Evolutionary conservation across 345 rosid species (phyloP).

Genomic region (Cochlearia excelsa): DNA sequence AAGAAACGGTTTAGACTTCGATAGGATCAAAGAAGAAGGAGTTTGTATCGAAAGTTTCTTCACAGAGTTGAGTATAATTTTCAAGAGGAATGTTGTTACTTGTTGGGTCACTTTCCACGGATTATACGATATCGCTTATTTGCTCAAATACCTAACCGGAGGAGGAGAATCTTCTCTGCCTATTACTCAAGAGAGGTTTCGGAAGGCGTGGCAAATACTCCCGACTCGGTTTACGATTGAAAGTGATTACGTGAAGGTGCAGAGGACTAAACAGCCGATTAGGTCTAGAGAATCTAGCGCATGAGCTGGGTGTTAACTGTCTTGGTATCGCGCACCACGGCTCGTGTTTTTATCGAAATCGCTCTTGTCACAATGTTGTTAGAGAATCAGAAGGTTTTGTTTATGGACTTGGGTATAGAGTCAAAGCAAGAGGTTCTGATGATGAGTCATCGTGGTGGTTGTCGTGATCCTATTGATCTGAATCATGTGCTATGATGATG

Average conservation of each 20-base stretch:
- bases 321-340: constrained; percentile 7
- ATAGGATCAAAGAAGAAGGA: constrained; percentile 1
- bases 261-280: neutral
- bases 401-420: constrained; percentile 9
- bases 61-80: neutral
- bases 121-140: constrained; percentile 9
- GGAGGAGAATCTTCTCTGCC: neutral
- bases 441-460: neutral
- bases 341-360: neutral
- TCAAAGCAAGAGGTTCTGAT: neutral
- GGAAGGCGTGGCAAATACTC: neutral
- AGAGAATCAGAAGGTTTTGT: neutral
- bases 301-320: neutral
- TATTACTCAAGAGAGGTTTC: neutral
- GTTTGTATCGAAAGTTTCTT: neutral
- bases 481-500: too few species aligned
- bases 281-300: constrained; percentile 1
- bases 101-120: constrained; percentile 29
- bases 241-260: neutral
- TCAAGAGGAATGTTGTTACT: neutral
- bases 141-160: constrained; percentile 7
- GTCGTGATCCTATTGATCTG: neutral
- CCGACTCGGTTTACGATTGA: constrained; percentile 22
- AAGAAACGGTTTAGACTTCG: constrained; percentile 10
- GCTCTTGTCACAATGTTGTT: neutral